Conservation (phyloP, 192 early-diverging fungal genomes). For the Umbelopsis sp. region DNA sequence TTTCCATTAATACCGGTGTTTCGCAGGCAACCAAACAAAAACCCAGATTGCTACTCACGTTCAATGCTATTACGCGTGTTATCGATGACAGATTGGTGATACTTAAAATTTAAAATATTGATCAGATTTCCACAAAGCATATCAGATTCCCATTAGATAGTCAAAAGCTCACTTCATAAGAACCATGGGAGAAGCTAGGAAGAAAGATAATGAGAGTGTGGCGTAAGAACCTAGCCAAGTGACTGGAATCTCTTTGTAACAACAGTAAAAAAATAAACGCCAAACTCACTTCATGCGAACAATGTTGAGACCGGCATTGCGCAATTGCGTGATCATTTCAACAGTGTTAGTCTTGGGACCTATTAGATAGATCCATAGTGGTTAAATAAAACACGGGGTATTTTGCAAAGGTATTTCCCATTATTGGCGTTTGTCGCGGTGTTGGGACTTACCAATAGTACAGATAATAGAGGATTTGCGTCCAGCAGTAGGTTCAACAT, state of each 20-base stretch:
- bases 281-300: conserved; percentile 70
- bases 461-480: conserved; percentile 86
- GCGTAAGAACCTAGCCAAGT: not conserved
- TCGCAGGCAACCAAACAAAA: conserved; percentile 27
- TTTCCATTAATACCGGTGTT: not conserved
- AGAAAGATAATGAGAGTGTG: conserved; percentile 1
- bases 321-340: conserved; percentile 74
- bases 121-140: not conserved
- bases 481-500: conserved; percentile 54
- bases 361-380: not conserved
- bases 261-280: not conserved
- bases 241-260: not conserved
- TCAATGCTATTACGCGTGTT: conserved; percentile 47
- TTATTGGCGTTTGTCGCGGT: no score
- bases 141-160: not conserved
- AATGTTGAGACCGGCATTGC: conserved; percentile 82
- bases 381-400: not conserved
- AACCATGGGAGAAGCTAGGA: conserved; percentile 55
- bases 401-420: no score
- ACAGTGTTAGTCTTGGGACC: conserved; percentile 77
- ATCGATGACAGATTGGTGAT: conserved; percentile 64
- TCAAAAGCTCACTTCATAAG: conserved; percentile 47
- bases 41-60: conserved; percentile 37
- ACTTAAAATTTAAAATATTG: conserved; percentile 30
- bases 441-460: conserved; percentile 60